Conservation (phyloP, 768 basidiomycete species). For the Boletus tomentosulus region DNA sequence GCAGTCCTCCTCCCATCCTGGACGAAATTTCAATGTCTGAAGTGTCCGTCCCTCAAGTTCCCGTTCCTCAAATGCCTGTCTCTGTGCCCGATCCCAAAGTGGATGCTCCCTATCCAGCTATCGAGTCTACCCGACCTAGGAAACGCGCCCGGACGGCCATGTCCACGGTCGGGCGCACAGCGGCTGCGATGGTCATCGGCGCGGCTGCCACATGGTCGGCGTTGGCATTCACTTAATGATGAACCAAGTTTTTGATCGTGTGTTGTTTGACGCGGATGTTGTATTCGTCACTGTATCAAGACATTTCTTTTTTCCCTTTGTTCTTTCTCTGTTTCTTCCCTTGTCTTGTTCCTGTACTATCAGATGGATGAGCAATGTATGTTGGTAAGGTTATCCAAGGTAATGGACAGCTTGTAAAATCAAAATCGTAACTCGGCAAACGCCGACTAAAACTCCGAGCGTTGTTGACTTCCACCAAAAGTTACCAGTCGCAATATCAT, state of each 20-base stretch:
- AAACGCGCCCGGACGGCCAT: conserved; percentile 45
- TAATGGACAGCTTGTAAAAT: too few relatives aligned
- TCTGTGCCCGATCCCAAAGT: background rate
- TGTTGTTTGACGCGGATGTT: background rate
- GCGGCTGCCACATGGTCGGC: conserved; percentile 73
- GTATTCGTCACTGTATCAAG: background rate
- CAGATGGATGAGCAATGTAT: background rate
- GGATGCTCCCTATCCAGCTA: background rate
- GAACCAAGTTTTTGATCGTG: background rate
- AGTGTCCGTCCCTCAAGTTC: conserved; percentile 3
- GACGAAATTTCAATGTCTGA: background rate
- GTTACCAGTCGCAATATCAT: too few relatives aligned
- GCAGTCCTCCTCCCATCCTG: background rate
- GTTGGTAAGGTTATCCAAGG: too few relatives aligned
- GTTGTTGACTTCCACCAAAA: too few relatives aligned
- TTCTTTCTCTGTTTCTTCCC: background rate
- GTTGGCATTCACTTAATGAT: conserved; percentile 54
- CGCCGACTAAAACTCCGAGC: too few relatives aligned
- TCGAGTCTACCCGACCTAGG: conserved; percentile 20
- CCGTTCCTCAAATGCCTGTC: conserved; percentile 1
- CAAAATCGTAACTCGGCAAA: too few relatives aligned
- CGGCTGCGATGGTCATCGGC: conserved; percentile 59
- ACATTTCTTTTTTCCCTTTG: background rate
- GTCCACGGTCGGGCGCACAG: conserved; percentile 49
- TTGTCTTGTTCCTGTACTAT: conserved; percentile 4